These are phyloP conservation scores for Fulvia fulva DNA, from an alignment of 2,329 filamentous ascomycete species.

Conservation along the genomic window DNA sequence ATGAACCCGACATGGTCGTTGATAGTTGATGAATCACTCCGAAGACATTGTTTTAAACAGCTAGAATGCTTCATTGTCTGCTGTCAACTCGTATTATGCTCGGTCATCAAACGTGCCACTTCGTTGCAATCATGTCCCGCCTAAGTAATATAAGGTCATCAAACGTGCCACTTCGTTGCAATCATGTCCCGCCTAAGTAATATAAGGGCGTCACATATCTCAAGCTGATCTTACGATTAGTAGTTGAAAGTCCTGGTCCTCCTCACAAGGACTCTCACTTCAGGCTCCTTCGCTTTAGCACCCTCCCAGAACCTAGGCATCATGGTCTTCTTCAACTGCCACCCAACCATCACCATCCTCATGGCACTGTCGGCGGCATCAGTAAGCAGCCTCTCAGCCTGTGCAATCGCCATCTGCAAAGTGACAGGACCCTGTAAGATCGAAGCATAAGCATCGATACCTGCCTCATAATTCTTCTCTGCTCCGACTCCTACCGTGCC, in stretches of 20 bases:
- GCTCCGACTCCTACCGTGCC: slow-evolving; percentile 41
- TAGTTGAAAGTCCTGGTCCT: neutral
- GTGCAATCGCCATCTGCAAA: slow-evolving; percentile 34
- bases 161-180: neutral
- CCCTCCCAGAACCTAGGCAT: neutral
- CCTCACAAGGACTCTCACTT: neutral
- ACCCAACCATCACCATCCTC: slow-evolving; percentile 37
- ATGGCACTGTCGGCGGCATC: slow-evolving; percentile 38
- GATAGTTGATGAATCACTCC: no score
- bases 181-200: no score
- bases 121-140: no score
- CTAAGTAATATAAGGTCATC: neutral
- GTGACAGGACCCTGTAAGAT: slow-evolving; percentile 35
- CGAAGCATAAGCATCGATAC: slow-evolving; percentile 37
- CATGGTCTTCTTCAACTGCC: slow-evolving; percentile 22
- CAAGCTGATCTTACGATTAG: neutral
- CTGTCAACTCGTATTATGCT: no score
- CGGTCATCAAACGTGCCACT: no score
- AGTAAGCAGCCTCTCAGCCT: slow-evolving; percentile 34
- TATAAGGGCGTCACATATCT: neutral
- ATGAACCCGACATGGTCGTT: no score
- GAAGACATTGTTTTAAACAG: no score
- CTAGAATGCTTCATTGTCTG: no score
- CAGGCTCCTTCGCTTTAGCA: neutral
- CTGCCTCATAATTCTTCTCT: slow-evolving; percentile 32